Conservation (phyloP, 1,284 basidiomycete species). For the Tremellales sp. region DNA sequence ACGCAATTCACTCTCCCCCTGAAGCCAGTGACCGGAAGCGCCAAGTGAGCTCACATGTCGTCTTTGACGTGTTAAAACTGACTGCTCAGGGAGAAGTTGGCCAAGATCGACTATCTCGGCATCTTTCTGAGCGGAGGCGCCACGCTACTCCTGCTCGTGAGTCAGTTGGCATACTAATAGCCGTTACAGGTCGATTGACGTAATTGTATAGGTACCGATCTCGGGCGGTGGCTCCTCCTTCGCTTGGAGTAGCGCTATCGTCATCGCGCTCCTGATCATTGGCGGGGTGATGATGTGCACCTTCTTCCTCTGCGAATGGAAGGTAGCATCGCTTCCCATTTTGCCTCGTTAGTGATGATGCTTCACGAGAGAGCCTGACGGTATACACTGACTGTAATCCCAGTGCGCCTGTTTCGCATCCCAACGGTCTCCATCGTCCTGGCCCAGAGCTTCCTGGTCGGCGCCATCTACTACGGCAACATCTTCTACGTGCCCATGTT, state of each 20-base stretch:
- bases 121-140: conserved; percentile 23
- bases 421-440: conserved; percentile 22
- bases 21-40: conserved; percentile 24
- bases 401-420: conserved; percentile 28
- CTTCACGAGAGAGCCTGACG: neutral
- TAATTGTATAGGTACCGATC: too few species aligned
- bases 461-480: conserved; percentile 35
- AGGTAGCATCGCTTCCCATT: conserved; percentile 25
- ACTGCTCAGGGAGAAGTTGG: conserved; percentile 26
- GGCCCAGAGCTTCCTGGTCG: conserved; percentile 29
- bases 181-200: too few species aligned
- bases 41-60: too few species aligned
- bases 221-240: conserved; percentile 37
- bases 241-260: conserved; percentile 26
- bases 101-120: conserved; percentile 34
- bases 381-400: too few species aligned
- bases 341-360: conserved; percentile 24
- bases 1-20: conserved; percentile 32
- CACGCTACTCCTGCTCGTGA: conserved; percentile 31
- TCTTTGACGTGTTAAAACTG: too few species aligned
- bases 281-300: conserved; percentile 12
- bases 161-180: too few species aligned
- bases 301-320: conserved; percentile 25
- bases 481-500: conserved; percentile 36
- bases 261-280: conserved; percentile 27